Percentiles rank a stretch among this genome's conserved stretches.
phyloP scores from a whole-genome alignment of 306 rosid genomes.

The Geum urbanum region DNA sequence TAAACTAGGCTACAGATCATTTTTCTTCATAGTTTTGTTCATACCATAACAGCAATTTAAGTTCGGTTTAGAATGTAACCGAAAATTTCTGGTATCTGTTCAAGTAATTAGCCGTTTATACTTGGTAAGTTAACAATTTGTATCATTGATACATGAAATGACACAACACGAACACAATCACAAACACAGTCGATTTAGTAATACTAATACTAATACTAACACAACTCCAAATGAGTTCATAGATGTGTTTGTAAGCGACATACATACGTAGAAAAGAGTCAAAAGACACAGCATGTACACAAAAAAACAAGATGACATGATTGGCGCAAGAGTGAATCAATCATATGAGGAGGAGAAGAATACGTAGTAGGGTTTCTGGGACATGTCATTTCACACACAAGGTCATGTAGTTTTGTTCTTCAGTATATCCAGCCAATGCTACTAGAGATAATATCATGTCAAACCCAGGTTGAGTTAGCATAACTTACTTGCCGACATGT shows the following conservation, averaged over 20 bases:
- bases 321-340: neutral
- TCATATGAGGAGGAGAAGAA: neutral
- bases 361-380: neutral
- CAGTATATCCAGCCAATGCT: constrained; percentile 1
- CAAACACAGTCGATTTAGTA: neutral
- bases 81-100: neutral
- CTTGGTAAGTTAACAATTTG: too few species aligned
- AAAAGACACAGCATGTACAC: too few species aligned
- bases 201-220: neutral
- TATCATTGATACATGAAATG: neutral
- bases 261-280: neutral
- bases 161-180: neutral
- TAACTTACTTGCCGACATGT: constrained; percentile 11
- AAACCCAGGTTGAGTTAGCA: constrained; percentile 11
- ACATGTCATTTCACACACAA: constrained; percentile 14
- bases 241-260: neutral
- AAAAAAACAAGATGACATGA: neutral
- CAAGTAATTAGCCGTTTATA: neutral
- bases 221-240: too few species aligned
- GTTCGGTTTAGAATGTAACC: neutral
- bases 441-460: neutral
- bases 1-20: neutral
- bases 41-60: neutral
- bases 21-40: neutral
- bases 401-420: neutral